Conservation (phyloP, 352 stramenopile genomes). For the Salisapilia sapeloensis region DNA sequence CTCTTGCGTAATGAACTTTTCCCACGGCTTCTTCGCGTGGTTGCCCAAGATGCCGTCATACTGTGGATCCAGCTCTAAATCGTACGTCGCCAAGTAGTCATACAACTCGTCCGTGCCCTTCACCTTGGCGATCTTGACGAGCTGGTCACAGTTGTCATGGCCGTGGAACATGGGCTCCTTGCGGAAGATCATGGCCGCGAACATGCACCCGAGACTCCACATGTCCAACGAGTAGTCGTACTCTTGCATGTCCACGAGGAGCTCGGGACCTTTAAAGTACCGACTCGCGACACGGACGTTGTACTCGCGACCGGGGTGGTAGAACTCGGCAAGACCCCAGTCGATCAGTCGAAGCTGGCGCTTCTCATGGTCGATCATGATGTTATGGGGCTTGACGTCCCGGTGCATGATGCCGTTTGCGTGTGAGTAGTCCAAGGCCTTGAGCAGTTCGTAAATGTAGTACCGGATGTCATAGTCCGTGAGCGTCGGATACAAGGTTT, state of each 20-base stretch:
- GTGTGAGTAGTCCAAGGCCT: conserved; percentile 98
- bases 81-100: conserved; percentile 98
- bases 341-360: conserved; percentile 96
- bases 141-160: conserved; percentile 98
- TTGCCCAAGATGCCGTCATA: conserved; percentile 96
- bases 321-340: conserved; percentile 99
- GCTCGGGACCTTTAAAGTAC: conserved; percentile 99
- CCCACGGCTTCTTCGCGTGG: conserved; percentile 97
- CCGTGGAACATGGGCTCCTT: conserved; percentile 99
- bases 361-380: conserved; percentile 99
- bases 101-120: conserved; percentile 97
- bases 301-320: conserved; percentile 96
- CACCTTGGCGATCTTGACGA: conserved; percentile 98
- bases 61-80: conserved; percentile 96
- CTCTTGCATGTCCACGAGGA: conserved; percentile 98
- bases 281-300: conserved; percentile 98
- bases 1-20: conserved; percentile 96
- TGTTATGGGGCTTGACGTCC: conserved; percentile 99
- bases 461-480: conserved; percentile 98
- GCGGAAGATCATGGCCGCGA: conserved; percentile 99
- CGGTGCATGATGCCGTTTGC: conserved; percentile 99
- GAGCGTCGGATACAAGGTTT: conserved; percentile 97
- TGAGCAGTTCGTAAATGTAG: conserved; percentile 95
- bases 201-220: conserved; percentile 98
- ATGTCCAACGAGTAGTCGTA: conserved; percentile 99